Conservation (phyloP, 495 filamentous ascomycete genomes). For the Aspergillus egyptiacus region DNA sequence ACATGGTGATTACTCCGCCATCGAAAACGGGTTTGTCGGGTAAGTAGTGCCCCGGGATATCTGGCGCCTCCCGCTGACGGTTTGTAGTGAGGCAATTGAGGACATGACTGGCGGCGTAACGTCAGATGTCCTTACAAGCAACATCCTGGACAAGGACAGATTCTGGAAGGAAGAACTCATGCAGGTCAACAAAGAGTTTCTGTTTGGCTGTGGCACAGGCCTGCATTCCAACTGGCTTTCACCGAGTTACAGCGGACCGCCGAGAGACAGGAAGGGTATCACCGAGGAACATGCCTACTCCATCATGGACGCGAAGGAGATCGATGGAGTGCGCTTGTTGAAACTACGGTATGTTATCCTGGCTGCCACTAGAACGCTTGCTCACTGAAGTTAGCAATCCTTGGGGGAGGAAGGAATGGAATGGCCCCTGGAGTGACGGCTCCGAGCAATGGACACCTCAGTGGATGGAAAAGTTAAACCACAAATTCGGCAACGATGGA, state of each 20-base stretch:
- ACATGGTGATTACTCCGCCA: constrained; percentile 78
- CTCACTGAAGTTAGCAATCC: constrained; percentile 58
- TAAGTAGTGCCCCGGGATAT: too few relatives aligned
- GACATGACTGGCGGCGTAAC: constrained; percentile 92
- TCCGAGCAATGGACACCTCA: constrained; percentile 88
- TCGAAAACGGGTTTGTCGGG: constrained; percentile 80
- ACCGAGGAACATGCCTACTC: constrained; percentile 82
- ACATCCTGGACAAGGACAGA: constrained; percentile 79
- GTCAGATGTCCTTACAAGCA: constrained; percentile 67
- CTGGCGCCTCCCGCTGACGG: constrained; percentile 1
- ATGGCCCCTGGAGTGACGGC: constrained; percentile 78
- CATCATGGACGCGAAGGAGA: constrained; percentile 74
- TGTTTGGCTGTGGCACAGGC: constrained; percentile 79
- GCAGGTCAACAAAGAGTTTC: constrained; percentile 78
- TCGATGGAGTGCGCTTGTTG: constrained; percentile 67
- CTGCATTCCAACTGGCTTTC: constrained; percentile 53
- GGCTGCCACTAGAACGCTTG: neutral
- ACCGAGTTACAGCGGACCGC: constrained; percentile 30
- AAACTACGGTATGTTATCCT: constrained; percentile 49
- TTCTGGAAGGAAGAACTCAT: constrained; percentile 87
- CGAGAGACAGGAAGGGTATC: constrained; percentile 63
- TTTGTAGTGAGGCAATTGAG: constrained; percentile 72
- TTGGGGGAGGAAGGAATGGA: constrained; percentile 84
- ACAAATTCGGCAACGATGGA: constrained; percentile 86
- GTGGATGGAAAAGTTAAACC: constrained; percentile 72